Evolutionary conservation across 768 basidiomycete genomes (phyloP), one percentile per base, ranked within the genome.

Genomic region (Russula abietina): DNA sequence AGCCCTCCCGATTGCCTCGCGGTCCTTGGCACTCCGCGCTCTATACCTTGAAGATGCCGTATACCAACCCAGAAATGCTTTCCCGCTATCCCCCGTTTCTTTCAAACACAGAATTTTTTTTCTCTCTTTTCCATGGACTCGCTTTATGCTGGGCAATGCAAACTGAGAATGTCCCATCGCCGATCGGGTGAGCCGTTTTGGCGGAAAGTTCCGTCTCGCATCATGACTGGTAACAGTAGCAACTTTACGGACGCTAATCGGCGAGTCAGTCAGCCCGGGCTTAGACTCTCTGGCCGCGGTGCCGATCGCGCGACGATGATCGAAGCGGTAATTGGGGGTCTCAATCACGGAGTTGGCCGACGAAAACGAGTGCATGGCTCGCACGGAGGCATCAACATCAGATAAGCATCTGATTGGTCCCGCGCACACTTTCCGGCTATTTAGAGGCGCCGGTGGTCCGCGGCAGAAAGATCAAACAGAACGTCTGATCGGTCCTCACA

Each of bases 401-500:
- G 60, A 64, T 64, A 65, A 62, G 64, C 39, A 48, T 65, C 39
- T 64, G 63, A 64, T 64, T 64, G 63, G 63, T 55, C 48, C 59
- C 58, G 58, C 58, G 49, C 59, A 64, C 46, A 64, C 46, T 56
- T 55, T 64, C 54, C 48, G 58, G 58, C 16, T 14, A 16, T 16
- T 10, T 36, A 64, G 11, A 64, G 59, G 63, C 58, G 63, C 63
- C 63, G 63, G 63, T 26, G 19, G 30, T 56, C 63, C 63, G 58
- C 63, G 58, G 63, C 59, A 60, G 63, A 64, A 64, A 59, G 59
- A 12, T 59, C 65, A 57, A 66, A 66, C 65, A 64, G 65, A 66
- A 66, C 65, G 57, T 66, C 65, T 66, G 65, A 66, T 66, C 63
- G 54, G 63, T 64, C 54, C 53, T 56, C 54, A 24, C 54, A 60